Percentiles rank a stretch among this genome's conserved stretches.
Evolutionary conservation across 345 rosid species (phyloP).

Genomic region (Citrus cavaleriei): DNA sequence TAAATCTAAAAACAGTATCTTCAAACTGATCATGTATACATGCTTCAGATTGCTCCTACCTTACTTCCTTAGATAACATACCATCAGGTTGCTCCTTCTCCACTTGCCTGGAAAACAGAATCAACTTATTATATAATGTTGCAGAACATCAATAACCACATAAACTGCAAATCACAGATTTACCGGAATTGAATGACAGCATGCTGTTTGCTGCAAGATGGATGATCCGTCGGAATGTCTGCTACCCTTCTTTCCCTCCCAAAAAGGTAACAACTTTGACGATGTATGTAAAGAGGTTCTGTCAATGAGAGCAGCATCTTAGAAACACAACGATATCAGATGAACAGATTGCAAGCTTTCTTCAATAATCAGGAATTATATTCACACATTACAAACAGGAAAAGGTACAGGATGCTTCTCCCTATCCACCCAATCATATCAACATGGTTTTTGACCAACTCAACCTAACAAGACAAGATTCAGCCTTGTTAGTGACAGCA

Average conservation of each 20-base stretch:
- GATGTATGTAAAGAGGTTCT: slow-evolving; percentile 95
- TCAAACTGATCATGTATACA: neutral
- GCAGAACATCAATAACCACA: neutral
- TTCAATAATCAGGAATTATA: slow-evolving; percentile 3
- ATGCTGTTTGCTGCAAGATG: slow-evolving; percentile 99
- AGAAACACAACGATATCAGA: slow-evolving; percentile 5
- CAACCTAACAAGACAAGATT: neutral
- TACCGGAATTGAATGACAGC: slow-evolving; percentile 92
- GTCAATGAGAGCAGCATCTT: slow-evolving; percentile 21
- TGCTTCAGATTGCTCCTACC: slow-evolving; percentile 33
- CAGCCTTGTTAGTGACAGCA: neutral
- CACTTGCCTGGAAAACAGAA: slow-evolving; percentile 54
- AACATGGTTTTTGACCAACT: neutral
- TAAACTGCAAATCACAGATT: slow-evolving; percentile 13
- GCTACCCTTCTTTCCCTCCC: slow-evolving; percentile 95
- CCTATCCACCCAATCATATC: neutral
- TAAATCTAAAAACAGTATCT: neutral
- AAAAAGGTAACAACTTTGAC: slow-evolving; percentile 93
- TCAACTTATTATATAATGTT: slow-evolving; percentile 14
- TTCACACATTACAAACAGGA: neutral
- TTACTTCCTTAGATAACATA: slow-evolving; percentile 52
- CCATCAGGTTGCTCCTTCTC: slow-evolving; percentile 82
- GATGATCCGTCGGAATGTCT: slow-evolving; percentile 95
- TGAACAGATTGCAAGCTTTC: neutral
- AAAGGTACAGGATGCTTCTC: neutral